Evolutionary conservation across 257 asterid genomes (phyloP).

Genomic region (Jaltomata sinuosa): DNA sequence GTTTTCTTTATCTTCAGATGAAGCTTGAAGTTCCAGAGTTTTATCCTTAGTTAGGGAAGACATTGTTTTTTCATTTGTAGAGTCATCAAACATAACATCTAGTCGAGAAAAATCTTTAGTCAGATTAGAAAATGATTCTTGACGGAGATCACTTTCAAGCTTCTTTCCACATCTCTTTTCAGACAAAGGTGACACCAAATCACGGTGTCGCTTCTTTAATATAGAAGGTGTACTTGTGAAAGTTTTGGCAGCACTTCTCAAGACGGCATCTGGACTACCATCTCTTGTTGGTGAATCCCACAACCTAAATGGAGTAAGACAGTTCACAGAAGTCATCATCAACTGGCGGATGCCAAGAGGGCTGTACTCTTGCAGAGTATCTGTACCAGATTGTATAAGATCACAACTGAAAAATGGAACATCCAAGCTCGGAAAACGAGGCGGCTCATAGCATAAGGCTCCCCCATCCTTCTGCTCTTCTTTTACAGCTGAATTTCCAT

Average conservation of each 20-base stretch:
- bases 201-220: slow-evolving; percentile 84
- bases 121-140: slow-evolving; percentile 34
- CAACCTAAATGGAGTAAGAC: slow-evolving; percentile 49
- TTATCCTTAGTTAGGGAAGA: slow-evolving; percentile 21
- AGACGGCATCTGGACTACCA: slow-evolving; percentile 64
- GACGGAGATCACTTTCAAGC: slow-evolving; percentile 37
- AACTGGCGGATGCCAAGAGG: slow-evolving; percentile 96
- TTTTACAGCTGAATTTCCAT: slow-evolving; percentile 12
- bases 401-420: slow-evolving; percentile 89
- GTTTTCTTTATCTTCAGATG: slow-evolving; percentile 52
- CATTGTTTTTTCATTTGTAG: slow-evolving; percentile 24
- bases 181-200: slow-evolving; percentile 75
- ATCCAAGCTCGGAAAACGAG: slow-evolving; percentile 90
- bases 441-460: slow-evolving; percentile 78
- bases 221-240: slow-evolving; percentile 80
- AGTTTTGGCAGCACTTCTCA: slow-evolving; percentile 85
- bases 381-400: slow-evolving; percentile 65
- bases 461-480: slow-evolving; percentile 49
- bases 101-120: slow-evolving; percentile 47
- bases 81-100: slow-evolving; percentile 48
- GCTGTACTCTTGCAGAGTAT: slow-evolving; percentile 84
- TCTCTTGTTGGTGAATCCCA: slow-evolving; percentile 96
- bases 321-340: slow-evolving; percentile 65
- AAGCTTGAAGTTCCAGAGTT: slow-evolving; percentile 13
- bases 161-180: slow-evolving; percentile 76